These are phyloP conservation scores for Lachnellula cervina DNA, from an alignment of 2,329 filamentous ascomycete genomes.

Conservation along the genomic window DNA sequence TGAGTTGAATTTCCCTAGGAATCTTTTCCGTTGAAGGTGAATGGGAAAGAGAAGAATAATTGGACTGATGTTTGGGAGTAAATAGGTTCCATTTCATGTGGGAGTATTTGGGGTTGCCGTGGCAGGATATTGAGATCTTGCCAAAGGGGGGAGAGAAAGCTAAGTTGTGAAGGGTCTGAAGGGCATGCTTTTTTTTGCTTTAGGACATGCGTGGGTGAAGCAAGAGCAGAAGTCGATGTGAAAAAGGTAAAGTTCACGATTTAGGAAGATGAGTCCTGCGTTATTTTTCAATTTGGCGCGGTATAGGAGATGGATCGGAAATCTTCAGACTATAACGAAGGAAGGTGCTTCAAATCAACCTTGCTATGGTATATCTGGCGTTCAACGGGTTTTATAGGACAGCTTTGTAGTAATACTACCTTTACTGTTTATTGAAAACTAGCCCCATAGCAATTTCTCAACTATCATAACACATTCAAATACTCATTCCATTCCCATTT, in stretches of 20 bases:
- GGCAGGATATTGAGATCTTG: constrained; percentile 47
- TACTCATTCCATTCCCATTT: background rate
- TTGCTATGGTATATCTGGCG: too few species aligned
- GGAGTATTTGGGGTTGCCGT: constrained; percentile 57
- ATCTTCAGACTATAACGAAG: too few species aligned
- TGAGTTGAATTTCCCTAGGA: constrained; percentile 26
- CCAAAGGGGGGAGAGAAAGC: constrained; percentile 19
- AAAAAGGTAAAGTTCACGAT: too few species aligned
- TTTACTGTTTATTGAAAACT: too few species aligned
- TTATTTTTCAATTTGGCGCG: too few species aligned
- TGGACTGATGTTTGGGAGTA: background rate
- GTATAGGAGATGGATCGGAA: too few species aligned
- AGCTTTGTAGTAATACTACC: too few species aligned
- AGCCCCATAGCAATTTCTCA: too few species aligned
- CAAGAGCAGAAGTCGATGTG: too few species aligned
- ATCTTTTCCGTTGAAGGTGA: background rate
- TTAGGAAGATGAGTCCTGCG: too few species aligned
- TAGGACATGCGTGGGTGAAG: background rate
- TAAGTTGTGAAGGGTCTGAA: constrained; percentile 13
- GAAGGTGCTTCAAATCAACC: too few species aligned
- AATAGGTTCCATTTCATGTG: constrained; percentile 64
- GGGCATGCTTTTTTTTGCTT: background rate
- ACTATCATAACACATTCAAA: background rate
- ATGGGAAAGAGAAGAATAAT: background rate
- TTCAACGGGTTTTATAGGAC: too few species aligned